Evolutionary conservation across 495 filamentous ascomycete genomes (phyloP), one percentile per base, ranked within the genome.

Genomic region (Penicillium chermesinum): DNA sequence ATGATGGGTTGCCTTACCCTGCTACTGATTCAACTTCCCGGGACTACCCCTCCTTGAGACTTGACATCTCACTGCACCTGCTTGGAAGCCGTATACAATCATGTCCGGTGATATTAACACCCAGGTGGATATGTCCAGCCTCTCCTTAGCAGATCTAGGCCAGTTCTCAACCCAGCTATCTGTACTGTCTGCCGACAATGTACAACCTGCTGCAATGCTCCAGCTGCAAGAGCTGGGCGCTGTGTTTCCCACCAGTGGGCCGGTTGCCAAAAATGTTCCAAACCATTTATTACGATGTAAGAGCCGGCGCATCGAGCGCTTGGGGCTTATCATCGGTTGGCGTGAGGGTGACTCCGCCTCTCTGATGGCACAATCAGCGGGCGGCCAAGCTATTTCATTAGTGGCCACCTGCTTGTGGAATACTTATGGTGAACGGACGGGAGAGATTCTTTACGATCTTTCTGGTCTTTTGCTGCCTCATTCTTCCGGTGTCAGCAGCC

Each of bases 321-420:
- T 50, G 12, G 39, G 39, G 3, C 13, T 44, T 20, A 34, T 19
- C 3, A 25, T 50, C 7, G 47, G 47, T 17, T 50, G 47, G 47
- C 22, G 40, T n/a, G 44, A 50, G 30, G 47, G 47, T 10, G 39
- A 50, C 15, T 19, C 47, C 25, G 47, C 47, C 5, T 50, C 47
- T 5, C 17, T 50, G 39, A 41, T 50, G 39, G 18, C 47, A 4
- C 37, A 43, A 2, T 41, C 47, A 7, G 25, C 47, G 7, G 47
- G 47, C 15, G 47, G 47, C 12, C 47, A 50, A 30, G 39, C 47
- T 10, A 19, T 50, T 9, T 38, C 47, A 16, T 25, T 44, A 3
- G 32, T 50, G 14, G 37, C 22, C 16, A 25, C 40, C 19, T 43
- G 38, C 14, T 17, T 37, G 6, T n/a, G 15, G 15, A 37, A 37